Conservation (phyloP, 768 basidiomycete genomes). For the Macrocybe gigantea region DNA sequence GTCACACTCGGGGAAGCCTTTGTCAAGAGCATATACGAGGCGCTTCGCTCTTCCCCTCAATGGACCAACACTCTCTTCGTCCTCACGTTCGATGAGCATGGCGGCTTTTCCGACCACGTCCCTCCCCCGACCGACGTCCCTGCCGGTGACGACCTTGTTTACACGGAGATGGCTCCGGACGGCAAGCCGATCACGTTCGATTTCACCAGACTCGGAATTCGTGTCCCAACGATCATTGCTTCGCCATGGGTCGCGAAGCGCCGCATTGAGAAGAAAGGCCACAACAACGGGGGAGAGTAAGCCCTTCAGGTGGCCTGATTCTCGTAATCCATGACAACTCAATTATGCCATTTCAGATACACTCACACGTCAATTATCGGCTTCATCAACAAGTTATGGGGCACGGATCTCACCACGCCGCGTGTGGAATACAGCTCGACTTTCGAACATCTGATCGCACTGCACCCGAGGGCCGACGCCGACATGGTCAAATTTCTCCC, state of each 20-base stretch:
- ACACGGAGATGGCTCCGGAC: conserved; percentile 19
- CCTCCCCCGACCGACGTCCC: conserved; percentile 16
- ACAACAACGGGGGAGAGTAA: conserved; percentile 7
- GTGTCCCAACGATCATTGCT: conserved; percentile 20
- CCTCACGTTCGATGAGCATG: conserved; percentile 26
- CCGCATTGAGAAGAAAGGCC: conserved; percentile 18
- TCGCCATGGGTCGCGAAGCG: conserved; percentile 17
- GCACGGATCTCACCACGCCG: conserved; percentile 5
- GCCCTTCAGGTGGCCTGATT: no score
- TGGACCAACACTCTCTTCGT: conserved; percentile 23
- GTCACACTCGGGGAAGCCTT: conserved; percentile 21
- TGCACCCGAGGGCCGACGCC: background rate
- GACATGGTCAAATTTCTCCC: no score
- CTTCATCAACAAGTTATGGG: conserved; percentile 7
- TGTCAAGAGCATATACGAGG: conserved; percentile 24
- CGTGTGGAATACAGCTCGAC: conserved; percentile 9
- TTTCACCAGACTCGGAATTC: conserved; percentile 21
- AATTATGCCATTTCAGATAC: background rate
- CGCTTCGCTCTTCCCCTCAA: conserved; percentile 19
- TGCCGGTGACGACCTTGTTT: conserved; percentile 20
- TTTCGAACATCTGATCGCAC: conserved; percentile 12
- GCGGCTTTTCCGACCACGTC: conserved; percentile 28
- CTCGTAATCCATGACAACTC: no score
- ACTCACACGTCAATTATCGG: conserved; percentile 9
- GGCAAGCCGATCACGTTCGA: conserved; percentile 16